Conservation (phyloP, 2,329 filamentous ascomycete genomes). For the Colletotrichum sp. region DNA sequence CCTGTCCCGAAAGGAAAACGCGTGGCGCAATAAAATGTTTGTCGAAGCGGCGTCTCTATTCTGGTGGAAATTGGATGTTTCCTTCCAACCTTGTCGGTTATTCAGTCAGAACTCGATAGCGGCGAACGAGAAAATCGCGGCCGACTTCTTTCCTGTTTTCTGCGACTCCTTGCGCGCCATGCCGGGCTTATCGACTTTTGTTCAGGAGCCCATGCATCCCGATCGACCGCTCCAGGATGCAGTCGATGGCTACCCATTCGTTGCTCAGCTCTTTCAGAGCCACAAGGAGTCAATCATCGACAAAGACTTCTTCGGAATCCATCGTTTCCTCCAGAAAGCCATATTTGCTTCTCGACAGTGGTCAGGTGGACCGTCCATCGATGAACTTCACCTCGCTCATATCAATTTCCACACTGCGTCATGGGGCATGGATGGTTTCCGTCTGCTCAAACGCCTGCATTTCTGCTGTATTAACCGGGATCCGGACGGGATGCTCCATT, state of each 20-base stretch:
- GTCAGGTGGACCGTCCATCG: background rate
- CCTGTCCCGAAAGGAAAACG: background rate
- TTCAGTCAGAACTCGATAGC: rapidly evolving
- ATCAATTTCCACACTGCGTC: background rate
- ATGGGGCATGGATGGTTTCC: too few species aligned
- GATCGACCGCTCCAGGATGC: background rate
- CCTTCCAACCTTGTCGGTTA: background rate
- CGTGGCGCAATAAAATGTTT: background rate
- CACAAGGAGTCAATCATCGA: rapidly evolving
- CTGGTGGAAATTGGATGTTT: background rate
- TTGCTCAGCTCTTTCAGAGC: background rate
- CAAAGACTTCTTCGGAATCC: rapidly evolving
- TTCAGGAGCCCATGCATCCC: background rate
- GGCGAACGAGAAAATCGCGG: background rate
- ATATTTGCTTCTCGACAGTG: background rate
- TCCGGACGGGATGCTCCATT: background rate
- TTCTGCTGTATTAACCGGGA: background rate
- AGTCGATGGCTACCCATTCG: background rate
- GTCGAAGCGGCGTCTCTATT: background rate
- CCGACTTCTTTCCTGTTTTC: background rate
- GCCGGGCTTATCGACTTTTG: background rate
- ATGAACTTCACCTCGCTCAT: background rate
- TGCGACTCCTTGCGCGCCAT: background rate
- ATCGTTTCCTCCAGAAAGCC: background rate
- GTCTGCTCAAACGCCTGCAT: background rate